These are phyloP conservation scores for Lanmaoa pseudosensibilis DNA, from an alignment of 768 basidiomycete species.

Conservation along the genomic window DNA sequence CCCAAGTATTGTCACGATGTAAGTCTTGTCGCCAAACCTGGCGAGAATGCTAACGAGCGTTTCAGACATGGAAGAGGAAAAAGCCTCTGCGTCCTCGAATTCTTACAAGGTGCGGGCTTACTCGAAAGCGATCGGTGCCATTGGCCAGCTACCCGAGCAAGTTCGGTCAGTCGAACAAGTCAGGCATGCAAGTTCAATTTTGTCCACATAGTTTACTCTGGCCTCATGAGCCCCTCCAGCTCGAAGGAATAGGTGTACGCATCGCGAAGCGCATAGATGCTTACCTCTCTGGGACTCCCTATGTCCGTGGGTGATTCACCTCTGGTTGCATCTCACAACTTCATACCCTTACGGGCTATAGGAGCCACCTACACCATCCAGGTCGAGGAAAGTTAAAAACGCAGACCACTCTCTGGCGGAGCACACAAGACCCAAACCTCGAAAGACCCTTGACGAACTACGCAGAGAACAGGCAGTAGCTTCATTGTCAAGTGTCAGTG, in stretches of 20 bases:
- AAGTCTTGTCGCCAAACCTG: slow-evolving; percentile 12
- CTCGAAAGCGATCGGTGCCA: slow-evolving; percentile 44
- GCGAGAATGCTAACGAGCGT: background rate
- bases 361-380: slow-evolving; percentile 17
- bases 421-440: slow-evolving; percentile 1
- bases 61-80: slow-evolving; percentile 45
- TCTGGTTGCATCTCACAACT: background rate
- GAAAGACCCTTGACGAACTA: slow-evolving; percentile 27
- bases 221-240: slow-evolving; percentile 22
- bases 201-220: background rate
- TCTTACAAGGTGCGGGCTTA: slow-evolving; percentile 53
- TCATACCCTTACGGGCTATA: slow-evolving; percentile 6
- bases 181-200: slow-evolving; percentile 19
- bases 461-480: slow-evolving; percentile 30
- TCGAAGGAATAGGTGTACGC: slow-evolving; percentile 38
- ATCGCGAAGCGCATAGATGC: slow-evolving; percentile 49
- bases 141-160: slow-evolving; percentile 41
- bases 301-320: slow-evolving; percentile 35
- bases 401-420: slow-evolving; percentile 5
- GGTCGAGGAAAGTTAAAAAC: background rate
- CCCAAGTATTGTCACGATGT: slow-evolving; percentile 46
- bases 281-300: slow-evolving; percentile 33
- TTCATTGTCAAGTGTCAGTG: slow-evolving; percentile 40
- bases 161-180: slow-evolving; percentile 46
- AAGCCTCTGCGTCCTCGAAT: slow-evolving; percentile 37